Evolutionary conservation across 805 yeast species (phyloP).

Genomic region (Hanseniaspora mollemarum): DNA sequence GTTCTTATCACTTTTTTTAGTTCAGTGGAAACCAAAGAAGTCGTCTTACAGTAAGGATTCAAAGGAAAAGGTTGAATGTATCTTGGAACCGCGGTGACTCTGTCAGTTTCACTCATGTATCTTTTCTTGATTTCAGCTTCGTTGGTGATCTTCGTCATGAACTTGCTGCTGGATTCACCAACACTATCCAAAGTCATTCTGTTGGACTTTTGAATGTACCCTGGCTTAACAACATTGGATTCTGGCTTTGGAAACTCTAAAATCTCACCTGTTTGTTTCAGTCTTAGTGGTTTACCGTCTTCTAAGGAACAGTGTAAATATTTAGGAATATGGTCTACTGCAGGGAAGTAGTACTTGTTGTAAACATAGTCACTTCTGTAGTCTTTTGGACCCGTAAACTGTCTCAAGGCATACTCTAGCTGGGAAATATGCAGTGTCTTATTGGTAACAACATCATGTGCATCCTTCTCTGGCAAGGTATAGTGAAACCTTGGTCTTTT

Average conservation of each 20-base stretch:
- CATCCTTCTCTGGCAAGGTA: neutral
- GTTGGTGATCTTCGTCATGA: slow-evolving; percentile 1
- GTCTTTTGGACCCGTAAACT: slow-evolving; percentile 74
- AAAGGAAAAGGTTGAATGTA: slow-evolving; percentile 70
- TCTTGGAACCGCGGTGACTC: slow-evolving; percentile 20
- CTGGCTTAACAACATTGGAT: slow-evolving; percentile 9
- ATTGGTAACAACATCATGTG: slow-evolving; percentile 20
- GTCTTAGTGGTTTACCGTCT: slow-evolving; percentile 31
- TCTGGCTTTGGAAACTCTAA: slow-evolving; percentile 22
- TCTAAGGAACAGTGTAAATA: slow-evolving; percentile 52
- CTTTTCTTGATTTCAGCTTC: slow-evolving; percentile 17
- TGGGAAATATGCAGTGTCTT: slow-evolving; percentile 39
- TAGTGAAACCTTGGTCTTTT: slow-evolving; percentile 7
- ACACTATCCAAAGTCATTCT: slow-evolving; percentile 1
- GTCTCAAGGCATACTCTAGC: slow-evolving; percentile 52
- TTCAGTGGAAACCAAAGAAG: slow-evolving; percentile 44
- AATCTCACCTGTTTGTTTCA: slow-evolving; percentile 29
- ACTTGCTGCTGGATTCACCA: neutral
- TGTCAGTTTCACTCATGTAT: slow-evolving; percentile 16
- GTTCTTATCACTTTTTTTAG: slow-evolving; percentile 50
- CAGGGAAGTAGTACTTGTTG: slow-evolving; percentile 63
- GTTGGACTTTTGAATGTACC: neutral
- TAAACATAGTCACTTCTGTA: slow-evolving; percentile 67
- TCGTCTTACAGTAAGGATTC: slow-evolving; percentile 60
- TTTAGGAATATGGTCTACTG: slow-evolving; percentile 58